These are phyloP conservation scores for Xylogone sp. DNA, from an alignment of 2,329 filamentous ascomycete genomes.

Conservation along the genomic window DNA sequence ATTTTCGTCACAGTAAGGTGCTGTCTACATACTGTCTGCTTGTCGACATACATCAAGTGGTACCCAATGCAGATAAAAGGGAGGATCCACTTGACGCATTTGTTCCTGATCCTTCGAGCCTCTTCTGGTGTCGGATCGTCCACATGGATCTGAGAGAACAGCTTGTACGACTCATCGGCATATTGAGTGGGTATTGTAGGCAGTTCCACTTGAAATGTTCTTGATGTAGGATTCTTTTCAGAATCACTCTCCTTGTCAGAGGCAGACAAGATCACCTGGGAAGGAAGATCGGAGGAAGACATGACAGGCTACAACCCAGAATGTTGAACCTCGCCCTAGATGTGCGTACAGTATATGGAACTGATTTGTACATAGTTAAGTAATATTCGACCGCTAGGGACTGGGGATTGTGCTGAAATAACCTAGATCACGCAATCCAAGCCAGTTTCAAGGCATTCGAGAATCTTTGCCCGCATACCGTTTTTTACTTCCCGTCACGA, in stretches of 20 bases:
- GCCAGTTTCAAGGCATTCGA: no score
- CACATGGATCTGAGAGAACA: slow-evolving; percentile 34
- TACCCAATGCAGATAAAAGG: slow-evolving; percentile 36
- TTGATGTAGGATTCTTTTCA: background rate
- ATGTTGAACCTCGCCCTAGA: no score
- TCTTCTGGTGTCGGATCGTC: slow-evolving; percentile 32
- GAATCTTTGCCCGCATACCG: no score
- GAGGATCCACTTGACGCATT: slow-evolving; percentile 31
- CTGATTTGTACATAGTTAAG: no score
- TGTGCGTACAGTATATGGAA: no score
- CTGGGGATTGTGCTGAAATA: no score
- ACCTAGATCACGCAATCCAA: no score
- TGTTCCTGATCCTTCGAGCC: slow-evolving; percentile 28
- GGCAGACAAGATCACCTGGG: background rate
- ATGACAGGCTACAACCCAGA: no score
- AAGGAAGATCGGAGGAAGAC: no score
- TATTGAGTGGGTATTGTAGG: slow-evolving; percentile 33
- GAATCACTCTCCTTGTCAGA: background rate
- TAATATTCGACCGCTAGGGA: no score
- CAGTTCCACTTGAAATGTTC: background rate
- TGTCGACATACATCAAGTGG: slow-evolving; percentile 37
- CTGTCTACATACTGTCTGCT: slow-evolving; percentile 31
- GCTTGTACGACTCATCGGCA: slow-evolving; percentile 39
- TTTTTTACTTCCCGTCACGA: no score
- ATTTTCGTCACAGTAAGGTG: slow-evolving; percentile 7